A percentile compares a stretch with the other conserved stretches of the same genome.
These are phyloP conservation scores for Hypoxylon trugodes DNA, from an alignment of 495 filamentous ascomycete genomes.

Conservation along the genomic window DNA sequence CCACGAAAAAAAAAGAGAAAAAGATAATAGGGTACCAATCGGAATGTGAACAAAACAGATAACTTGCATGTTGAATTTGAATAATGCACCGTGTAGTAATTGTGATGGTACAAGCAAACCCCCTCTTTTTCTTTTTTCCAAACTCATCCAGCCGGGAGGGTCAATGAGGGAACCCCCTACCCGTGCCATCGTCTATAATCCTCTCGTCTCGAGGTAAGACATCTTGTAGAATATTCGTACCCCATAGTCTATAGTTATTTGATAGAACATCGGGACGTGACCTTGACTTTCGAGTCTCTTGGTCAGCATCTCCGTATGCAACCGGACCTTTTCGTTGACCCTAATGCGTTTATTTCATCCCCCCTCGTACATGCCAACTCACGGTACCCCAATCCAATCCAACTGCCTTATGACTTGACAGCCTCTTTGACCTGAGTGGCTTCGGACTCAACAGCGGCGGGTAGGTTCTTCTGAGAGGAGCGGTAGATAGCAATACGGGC, in stretches of 20 bases:
- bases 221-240: not conserved
- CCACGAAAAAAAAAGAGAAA: too few species aligned
- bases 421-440: slow-evolving; percentile 55
- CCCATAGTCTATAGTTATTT: slow-evolving; percentile 28
- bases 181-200: slow-evolving; percentile 17
- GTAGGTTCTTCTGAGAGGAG: slow-evolving; percentile 61
- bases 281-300: slow-evolving; percentile 7
- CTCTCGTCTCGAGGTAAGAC: slow-evolving; percentile 6
- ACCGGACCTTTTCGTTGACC: not conserved
- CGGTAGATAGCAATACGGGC: slow-evolving; percentile 77
- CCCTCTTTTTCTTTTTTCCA: slow-evolving; percentile 12
- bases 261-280: slow-evolving; percentile 12
- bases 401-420: slow-evolving; percentile 41
- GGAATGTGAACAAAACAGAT: too few species aligned
- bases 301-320: slow-evolving; percentile 4
- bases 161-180: slow-evolving; percentile 12
- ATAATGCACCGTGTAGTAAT: slow-evolving; percentile 10
- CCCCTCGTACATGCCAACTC: not conserved
- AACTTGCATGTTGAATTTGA: slow-evolving; percentile 8
- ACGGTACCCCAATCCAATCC: not conserved
- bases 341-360: not conserved
- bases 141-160: not conserved
- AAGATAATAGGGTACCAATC: too few species aligned
- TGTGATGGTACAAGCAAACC: slow-evolving; percentile 21
- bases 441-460: slow-evolving; percentile 54